Percentiles rank a stretch among this genome's conserved stretches.
phyloP scores from a whole-genome alignment of 2,329 filamentous ascomycete species.

The Furcasterigmium furcatum region DNA sequence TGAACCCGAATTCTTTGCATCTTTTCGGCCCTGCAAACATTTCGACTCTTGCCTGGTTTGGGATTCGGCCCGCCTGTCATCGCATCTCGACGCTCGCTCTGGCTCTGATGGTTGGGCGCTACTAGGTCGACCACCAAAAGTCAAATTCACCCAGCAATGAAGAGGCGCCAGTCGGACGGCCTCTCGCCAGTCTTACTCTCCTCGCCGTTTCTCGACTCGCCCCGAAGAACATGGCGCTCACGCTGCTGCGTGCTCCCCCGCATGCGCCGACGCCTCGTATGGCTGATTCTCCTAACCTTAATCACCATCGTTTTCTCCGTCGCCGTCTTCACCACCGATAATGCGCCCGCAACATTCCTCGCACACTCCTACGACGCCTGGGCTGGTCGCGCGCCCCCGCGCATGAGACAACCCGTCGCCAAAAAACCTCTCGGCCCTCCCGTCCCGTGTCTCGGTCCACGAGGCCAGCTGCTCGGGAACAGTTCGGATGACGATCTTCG shows the following conservation, averaged over 20 bases:
- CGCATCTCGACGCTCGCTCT: too few relatives aligned
- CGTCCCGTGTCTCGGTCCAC: conserved; percentile 20
- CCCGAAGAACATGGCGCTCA: background rate
- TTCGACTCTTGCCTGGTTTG: too few relatives aligned
- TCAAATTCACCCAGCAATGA: background rate
- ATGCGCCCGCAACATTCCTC: conserved; percentile 1
- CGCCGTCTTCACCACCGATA: background rate
- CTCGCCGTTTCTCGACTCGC: background rate
- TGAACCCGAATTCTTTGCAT: too few relatives aligned
- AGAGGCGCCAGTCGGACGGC: background rate
- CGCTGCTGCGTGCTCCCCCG: background rate
- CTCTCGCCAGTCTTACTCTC: background rate
- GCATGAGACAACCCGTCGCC: conserved; percentile 1
- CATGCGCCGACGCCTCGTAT: background rate
- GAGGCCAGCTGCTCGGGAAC: conserved; percentile 17
- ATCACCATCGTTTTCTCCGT: background rate
- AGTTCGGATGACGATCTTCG: conserved; percentile 21
- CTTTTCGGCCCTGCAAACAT: too few relatives aligned
- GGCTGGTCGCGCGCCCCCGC: background rate
- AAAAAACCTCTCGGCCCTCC: conserved; percentile 5
- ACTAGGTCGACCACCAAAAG: background rate
- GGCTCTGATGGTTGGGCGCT: too few relatives aligned
- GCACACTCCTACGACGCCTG: background rate
- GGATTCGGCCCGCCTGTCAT: too few relatives aligned
- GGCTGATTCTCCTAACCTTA: background rate